A percentile compares a stretch with the other conserved stretches of the same genome.
Evolutionary conservation across 768 basidiomycete species (phyloP).

Genomic region (Tubosaeta sp.): DNA sequence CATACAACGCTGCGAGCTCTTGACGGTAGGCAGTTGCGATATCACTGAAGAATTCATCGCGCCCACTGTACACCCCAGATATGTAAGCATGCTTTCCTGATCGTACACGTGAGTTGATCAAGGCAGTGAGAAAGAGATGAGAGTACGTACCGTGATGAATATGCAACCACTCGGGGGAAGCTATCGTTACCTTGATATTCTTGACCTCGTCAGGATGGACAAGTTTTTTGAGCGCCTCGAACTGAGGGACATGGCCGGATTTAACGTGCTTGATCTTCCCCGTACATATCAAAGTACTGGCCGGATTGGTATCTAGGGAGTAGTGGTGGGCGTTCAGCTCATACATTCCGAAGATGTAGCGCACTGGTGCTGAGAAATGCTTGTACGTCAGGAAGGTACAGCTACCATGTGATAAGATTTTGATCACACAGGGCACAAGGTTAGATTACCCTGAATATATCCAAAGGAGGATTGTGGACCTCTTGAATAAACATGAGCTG

Average conservation of each 20-base stretch:
- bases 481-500: constrained; percentile 11
- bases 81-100: constrained; percentile 23
- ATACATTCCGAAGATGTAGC: background rate
- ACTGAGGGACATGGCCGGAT: constrained; percentile 61
- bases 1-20: background rate
- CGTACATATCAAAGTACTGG: constrained; percentile 32
- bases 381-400: constrained; percentile 23
- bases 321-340: background rate
- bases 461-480: constrained; percentile 19
- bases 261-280: constrained; percentile 60
- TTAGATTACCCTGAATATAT: constrained; percentile 22
- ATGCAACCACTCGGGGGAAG: constrained; percentile 70
- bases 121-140: background rate
- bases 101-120: background rate
- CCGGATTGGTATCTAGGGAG: constrained; percentile 20
- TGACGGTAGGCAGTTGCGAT: constrained; percentile 22
- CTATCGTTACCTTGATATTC: constrained; percentile 67
- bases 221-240: constrained; percentile 54
- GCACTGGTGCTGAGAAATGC: constrained; percentile 21
- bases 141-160: constrained; percentile 51
- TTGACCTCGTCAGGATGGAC: constrained; percentile 60
- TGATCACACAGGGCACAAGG: background rate
- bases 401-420: constrained; percentile 7
- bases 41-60: constrained; percentile 46
- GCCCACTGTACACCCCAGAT: constrained; percentile 15